These are phyloP conservation scores for Ceratobasidium papillatum DNA, from an alignment of 1,284 basidiomycete species.

Conservation along the genomic window DNA sequence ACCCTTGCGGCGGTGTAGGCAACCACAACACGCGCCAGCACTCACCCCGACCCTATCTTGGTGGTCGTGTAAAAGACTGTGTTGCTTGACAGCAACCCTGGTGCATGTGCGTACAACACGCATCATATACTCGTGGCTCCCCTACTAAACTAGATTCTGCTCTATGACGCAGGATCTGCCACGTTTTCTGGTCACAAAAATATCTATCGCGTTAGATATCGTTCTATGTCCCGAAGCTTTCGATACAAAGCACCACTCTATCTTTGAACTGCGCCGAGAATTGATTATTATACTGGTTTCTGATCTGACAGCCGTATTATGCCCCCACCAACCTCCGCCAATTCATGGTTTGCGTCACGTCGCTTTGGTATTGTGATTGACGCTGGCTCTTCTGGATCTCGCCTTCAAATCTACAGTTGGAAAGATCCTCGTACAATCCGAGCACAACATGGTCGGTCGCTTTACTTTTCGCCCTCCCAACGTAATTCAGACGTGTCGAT, in stretches of 20 bases:
- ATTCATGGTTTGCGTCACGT: slow-evolving; percentile 78
- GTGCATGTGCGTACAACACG: not conserved
- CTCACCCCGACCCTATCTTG: not conserved
- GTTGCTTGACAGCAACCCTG: not conserved
- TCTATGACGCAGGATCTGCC: not conserved
- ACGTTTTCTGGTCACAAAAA: slow-evolving; percentile 17
- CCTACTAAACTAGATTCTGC: not conserved
- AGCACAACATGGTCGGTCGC: slow-evolving; percentile 48
- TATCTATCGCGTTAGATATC: not conserved
- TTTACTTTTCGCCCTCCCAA: not conserved
- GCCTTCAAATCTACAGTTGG: slow-evolving; percentile 98
- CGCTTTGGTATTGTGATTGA: slow-evolving; percentile 97
- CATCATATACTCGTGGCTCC: not conserved
- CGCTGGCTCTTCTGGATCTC: slow-evolving; percentile 95
- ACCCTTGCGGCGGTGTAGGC: slow-evolving; percentile 30
- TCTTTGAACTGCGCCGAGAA: not conserved
- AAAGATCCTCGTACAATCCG: slow-evolving; percentile 73
- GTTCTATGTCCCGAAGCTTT: not conserved
- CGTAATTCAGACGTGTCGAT: slow-evolving; percentile 47
- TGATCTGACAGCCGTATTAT: slow-evolving; percentile 53
- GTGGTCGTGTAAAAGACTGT: not conserved
- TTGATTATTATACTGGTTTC: not conserved
- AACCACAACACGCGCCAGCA: slow-evolving; percentile 13
- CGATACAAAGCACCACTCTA: not conserved
- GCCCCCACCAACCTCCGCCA: slow-evolving; percentile 73